Base-by-base conservation (phyloP, 2,329 filamentous ascomycete genomes). In the Annulohypoxylon truncatum region DNA sequence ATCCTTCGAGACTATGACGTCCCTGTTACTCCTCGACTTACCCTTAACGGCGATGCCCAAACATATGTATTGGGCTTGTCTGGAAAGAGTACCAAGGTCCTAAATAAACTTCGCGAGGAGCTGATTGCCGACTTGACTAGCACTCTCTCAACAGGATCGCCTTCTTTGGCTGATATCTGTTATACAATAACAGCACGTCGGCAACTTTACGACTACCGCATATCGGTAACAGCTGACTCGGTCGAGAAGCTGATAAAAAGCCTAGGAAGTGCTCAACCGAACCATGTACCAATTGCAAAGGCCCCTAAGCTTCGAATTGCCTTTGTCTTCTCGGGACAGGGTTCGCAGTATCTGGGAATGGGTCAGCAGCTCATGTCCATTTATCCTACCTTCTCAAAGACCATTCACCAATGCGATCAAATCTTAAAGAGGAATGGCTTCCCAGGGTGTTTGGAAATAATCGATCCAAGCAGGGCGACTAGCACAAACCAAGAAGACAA, bases 1-100 rank as follows among this genome's bases (percentile, higher is more conserved):
- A 42, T 72, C 22, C 24, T 48, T 15, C 44, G 44, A 2, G 44
- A 48, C 13, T 48, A 48, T 18, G 44, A 48, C 1, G 24, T 8
- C 13, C 44, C 44, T 28, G 10, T 22, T n/a, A 2, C 12, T 10
- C 13, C 24, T 13, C 22, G 24, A 48, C 13, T 7, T 48, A 29
- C 44, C 13, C 13, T 26, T 15, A 28, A 2, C 44, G 24, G 44
- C 13, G 24, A 48, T 48, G 22, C 44, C 13, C 44, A 48, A 48
- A 48, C 44, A 29, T 48, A 28, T 28, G 44, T 48, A 1, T 9
- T 48, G 8, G 44, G 44, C 22, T 28, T 48, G n/a, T 48, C 44
- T 9, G 24, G 22, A 18, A 48, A 48, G n/a, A 48, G 44, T 6
- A n/a, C 24, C 1, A 48, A 48, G 24, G 44, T 48, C 22, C 44